Base-by-base conservation (phyloP, 1,284 basidiomycete genomes). In the Tilletiopsis washingtonensis region DNA sequence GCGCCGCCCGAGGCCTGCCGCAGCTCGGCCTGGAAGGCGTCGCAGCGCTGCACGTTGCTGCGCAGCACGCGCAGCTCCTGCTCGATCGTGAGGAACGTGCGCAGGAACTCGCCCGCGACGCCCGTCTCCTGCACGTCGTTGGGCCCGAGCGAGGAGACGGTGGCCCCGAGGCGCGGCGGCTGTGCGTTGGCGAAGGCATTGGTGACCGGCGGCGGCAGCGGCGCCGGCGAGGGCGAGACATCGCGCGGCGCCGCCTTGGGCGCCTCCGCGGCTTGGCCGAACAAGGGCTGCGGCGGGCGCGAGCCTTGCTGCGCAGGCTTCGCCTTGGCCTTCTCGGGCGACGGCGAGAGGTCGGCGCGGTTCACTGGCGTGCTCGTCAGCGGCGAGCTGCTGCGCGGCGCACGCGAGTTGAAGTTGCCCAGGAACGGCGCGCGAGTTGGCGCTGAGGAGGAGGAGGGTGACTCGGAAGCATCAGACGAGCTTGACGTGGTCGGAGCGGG, bases 1-100 rank as follows among this genome's bases (percentile, higher is more conserved):
- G 62, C 53, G 0, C 49, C 29, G 17, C 21, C n/a, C 12, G 59
- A 47, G 42, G 69, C 45, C 41, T 61, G 21, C 37, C 54, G 43
- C 47, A 77, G 61, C 2, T 63, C 58, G 3, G 51, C 49, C 45
- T 70, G 67, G 38, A 78, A 74, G 64, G 73, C 51, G 24, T 45
- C 55, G 41, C 64, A 56, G 12, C 50, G 41, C 9, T 45, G 43
- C 12, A 60, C 51, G n/a, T 61, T 58, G 23, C 40, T 43, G n/a
- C 50, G 47, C 9, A 62, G 59, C 17, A 54, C 67, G 3, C 64
- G 62, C 0, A 75, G 59, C 45, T 78, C 72, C 17, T 74, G 66
- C 9, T 67, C 62, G 20, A 78, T 62, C 27, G 75, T 59, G 3
- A 74, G 61, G 50, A 76, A 71, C 7, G 67, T 57, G 45, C 69